Base-by-base conservation (phyloP, 2,329 filamentous ascomycete species). In the Penicillium crustosum region DNA sequence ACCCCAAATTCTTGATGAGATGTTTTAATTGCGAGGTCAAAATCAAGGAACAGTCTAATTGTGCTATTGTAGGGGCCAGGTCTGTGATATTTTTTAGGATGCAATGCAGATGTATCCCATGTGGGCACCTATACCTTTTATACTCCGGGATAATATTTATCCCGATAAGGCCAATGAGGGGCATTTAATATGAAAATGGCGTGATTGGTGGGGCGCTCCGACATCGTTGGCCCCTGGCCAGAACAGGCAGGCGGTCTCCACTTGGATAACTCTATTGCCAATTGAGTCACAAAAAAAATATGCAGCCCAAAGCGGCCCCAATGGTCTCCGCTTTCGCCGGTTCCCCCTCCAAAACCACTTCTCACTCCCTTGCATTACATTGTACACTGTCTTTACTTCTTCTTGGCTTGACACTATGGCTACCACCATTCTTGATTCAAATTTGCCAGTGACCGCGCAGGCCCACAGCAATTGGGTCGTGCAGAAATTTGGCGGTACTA, bases 401-500 rank as follows among this genome's bases (percentile, higher is more conserved):
- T 47, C 27, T 23, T 47, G 45, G 45, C n/a, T 50, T 35, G 36
- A 39, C 41, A 53, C 6, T 19, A 59, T 58, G 44, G 31, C 43
- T 38, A 51, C 53, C 27, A 49, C 54, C 23, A 9, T 44, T n/a
- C 39, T 47, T 35, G 38, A 47, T 55, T 60, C 50, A 53, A 57
- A 36, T 39, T 29, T 53, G 35, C 53, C 50, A 49, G 53, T 56
- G 59, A 50, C 51, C 45, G 45, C 42, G 15, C 49, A 51, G 59
- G 62, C 61, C 60, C 61, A 66, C 50, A 70, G 71, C 61, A 78
- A 80, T 63, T 96, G 92, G 93, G 83, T 96, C 31, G 89, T 97
- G 50, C 92, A 96, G 75, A 97, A 97, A 77, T 96, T 96, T 75
- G 93, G 93, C 61, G 93, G 93, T 51, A 99, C 93, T 52, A 96